Base-by-base conservation (phyloP, 257 asterid genomes). In the Solanum rostratum region DNA sequence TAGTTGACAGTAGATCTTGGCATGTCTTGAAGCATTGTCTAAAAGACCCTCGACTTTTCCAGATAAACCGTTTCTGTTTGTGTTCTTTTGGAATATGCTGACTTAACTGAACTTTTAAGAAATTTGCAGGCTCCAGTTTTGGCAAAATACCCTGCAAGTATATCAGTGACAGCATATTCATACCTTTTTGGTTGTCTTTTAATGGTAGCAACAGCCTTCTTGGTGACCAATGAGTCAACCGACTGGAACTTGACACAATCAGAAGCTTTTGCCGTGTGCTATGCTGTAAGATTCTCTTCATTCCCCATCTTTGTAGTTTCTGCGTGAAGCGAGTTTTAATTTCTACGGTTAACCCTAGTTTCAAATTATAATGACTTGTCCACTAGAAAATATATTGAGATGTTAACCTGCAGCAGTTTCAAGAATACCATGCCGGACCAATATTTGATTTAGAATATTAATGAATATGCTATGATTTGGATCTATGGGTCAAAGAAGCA, bases 101-200 rank as follows among this genome's bases (percentile, higher is more conserved):
- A 29, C 18, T 78, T 50, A 13, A 52, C 82, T 78, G 63, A 78
- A 29, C 3, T 4, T 14, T 78, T 50, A 78, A 79, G 79, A 82
- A 60, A 87, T 79, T 89, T 86, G 83, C 94, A 95, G 98, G 99
- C 99, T 83, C 98, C 98, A 84, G 89, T 97, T 85, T 86, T 97
- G 87, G 97, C 92, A 41, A 93, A 92, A 84, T 97, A 95, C 90
- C 99, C 99, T 79, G 99, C 99, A 79, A 92, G 93, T 84, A 92
- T 97, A 89, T 94, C 99, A 49, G 90, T 95, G 91, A 97, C 98
- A 24, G 98, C 99, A 24, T 97, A 88, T 90, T 91, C 99, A 81
- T 94, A 95, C 90, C 89, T 87, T 74, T 97, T 94, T 79, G 99
- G 99, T 63, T 92, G 91, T 81, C 65, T 91, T 12, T 90, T 94